phyloP scores from a whole-genome alignment of 257 asterid species.

The Apocynum venetum region DNA sequence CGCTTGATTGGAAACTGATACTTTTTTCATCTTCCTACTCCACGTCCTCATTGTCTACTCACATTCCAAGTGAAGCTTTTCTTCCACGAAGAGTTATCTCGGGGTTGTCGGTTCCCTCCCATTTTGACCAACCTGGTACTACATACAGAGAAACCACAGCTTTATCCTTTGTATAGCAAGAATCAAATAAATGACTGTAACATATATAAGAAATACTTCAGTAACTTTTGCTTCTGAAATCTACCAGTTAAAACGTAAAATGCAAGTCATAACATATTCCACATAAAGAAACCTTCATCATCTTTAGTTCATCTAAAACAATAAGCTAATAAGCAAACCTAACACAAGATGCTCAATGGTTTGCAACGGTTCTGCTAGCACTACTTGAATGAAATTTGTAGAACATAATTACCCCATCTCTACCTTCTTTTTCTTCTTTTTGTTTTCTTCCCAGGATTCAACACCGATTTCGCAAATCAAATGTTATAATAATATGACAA shows the following conservation, averaged over 20 bases:
- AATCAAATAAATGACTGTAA: background rate
- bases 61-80: background rate
- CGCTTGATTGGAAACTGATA: background rate
- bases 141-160: background rate
- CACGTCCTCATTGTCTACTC: background rate
- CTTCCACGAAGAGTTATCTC: background rate
- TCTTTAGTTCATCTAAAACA: background rate
- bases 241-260: background rate
- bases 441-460: background rate
- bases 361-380: background rate
- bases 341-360: background rate
- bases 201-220: background rate
- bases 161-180: background rate
- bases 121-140: conserved; percentile 11
- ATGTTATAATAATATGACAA: background rate
- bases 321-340: background rate
- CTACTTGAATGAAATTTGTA: background rate
- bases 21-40: background rate
- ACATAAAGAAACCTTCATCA: background rate
- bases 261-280: background rate
- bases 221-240: background rate
- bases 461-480: background rate
- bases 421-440: background rate
- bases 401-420: too few species aligned
- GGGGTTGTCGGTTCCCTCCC: conserved; percentile 6